A percentile compares a stretch with the other conserved stretches of the same genome.
These are phyloP conservation scores for Warburgia ugandensis DNA, from an alignment of 164 flowering plant species.

Conservation along the genomic window DNA sequence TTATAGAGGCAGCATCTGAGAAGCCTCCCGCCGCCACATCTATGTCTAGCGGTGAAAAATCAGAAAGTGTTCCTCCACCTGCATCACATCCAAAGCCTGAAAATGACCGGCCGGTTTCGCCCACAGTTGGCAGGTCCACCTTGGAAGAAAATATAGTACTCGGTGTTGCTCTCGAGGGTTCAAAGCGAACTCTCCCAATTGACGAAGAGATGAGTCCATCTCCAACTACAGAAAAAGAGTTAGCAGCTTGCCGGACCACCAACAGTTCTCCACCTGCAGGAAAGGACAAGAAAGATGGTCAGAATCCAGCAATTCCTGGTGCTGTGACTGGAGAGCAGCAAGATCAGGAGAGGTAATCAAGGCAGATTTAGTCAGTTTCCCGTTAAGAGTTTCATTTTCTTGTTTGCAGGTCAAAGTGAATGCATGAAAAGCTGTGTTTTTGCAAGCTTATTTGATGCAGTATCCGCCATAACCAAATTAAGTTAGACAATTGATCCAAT, in stretches of 20 bases:
- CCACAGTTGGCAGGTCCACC: not conserved
- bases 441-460: too few species aligned
- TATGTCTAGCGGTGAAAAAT: slow-evolving; percentile 16
- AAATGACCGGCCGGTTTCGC: slow-evolving; percentile 16
- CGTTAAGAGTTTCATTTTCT: too few species aligned
- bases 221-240: slow-evolving; percentile 43
- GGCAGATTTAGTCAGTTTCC: not conserved
- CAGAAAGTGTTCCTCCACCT: slow-evolving; percentile 14
- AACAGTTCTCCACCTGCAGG: slow-evolving; percentile 29
- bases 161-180: slow-evolving; percentile 70
- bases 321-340: slow-evolving; percentile 23
- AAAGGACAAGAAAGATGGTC: slow-evolving; percentile 39
- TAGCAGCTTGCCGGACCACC: slow-evolving; percentile 33
- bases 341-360: slow-evolving; percentile 22
- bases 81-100: slow-evolving; percentile 25
- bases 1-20: slow-evolving; percentile 6
- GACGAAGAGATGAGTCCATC: slow-evolving; percentile 51
- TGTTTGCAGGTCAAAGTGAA: too few species aligned
- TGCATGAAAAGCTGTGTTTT: too few species aligned
- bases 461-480: too few species aligned
- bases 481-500: too few species aligned
- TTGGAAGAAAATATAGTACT: slow-evolving; percentile 70
- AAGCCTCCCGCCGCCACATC: slow-evolving; percentile 15
- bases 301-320: slow-evolving; percentile 21
- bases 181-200: slow-evolving; percentile 75